Percentiles rank a stretch among this genome's conserved stretches.
Conservation (phyloP, 2,329 filamentous ascomycete genomes). For the Thyridium curvatum region DNA sequence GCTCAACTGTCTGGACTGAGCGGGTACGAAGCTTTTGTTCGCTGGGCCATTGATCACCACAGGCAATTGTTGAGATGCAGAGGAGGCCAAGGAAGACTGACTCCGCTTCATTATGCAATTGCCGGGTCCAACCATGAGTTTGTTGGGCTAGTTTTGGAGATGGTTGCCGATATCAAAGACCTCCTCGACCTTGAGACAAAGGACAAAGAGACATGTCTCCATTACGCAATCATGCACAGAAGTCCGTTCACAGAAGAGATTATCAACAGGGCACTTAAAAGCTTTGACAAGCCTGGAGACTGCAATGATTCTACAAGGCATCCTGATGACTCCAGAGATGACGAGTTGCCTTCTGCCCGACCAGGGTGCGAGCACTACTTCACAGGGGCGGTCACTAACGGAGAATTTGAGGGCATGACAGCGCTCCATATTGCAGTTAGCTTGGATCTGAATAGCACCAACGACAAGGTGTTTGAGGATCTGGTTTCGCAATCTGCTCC, state of each 20-base stretch:
- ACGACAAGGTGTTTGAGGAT: not conserved
- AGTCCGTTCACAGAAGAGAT: constrained; percentile 5
- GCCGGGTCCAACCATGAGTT: constrained; percentile 2
- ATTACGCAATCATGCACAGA: constrained; percentile 2
- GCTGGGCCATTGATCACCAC: constrained; percentile 2
- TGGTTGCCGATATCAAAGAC: not conserved
- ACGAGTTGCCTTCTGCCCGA: no score
- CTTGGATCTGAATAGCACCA: not conserved
- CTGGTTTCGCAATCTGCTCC: no score
- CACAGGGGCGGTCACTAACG: no score
- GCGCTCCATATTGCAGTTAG: constrained; percentile 4
- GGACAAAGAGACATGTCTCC: constrained; percentile 1
- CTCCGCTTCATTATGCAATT: constrained; percentile 5
- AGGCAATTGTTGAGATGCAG: constrained; percentile 1
- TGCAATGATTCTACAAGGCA: no score
- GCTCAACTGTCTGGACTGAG: not conserved
- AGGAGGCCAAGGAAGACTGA: not conserved
- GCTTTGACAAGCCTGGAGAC: no score
- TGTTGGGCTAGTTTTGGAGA: constrained; percentile 2
- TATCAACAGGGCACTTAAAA: not conserved
- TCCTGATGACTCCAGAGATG: no score
- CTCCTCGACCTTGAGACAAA: not conserved
- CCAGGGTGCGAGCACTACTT: no score
- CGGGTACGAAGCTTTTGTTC: not conserved
- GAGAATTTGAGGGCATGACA: constrained; percentile 1